Percentiles rank a stretch among this genome's conserved stretches.
phyloP scores from a whole-genome alignment of 371 early-diverging fungal species.

The Basidiobolus meristosporus region DNA sequence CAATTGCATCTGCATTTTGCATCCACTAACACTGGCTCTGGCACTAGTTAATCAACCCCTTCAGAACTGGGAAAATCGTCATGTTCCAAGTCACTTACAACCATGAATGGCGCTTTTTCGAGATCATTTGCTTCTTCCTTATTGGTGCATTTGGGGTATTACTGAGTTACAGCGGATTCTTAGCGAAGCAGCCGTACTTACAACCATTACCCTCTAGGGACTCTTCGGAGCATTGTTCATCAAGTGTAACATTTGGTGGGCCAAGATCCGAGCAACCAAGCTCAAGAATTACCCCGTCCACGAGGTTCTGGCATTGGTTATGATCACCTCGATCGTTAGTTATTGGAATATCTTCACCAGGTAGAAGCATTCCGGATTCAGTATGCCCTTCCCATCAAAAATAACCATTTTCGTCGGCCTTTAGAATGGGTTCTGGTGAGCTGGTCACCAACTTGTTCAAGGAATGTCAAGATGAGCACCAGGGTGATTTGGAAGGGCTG shows the following conservation, averaged over 20 bases:
- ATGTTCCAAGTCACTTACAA: slow-evolving; percentile 85
- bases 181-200: too few species aligned
- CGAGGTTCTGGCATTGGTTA: slow-evolving; percentile 54
- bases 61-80: slow-evolving; percentile 84
- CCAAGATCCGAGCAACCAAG: slow-evolving; percentile 31
- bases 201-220: slow-evolving; percentile 55
- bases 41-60: slow-evolving; percentile 77
- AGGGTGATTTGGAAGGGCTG: slow-evolving; percentile 30
- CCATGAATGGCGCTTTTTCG: slow-evolving; percentile 79
- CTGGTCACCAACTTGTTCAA: slow-evolving; percentile 56
- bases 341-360: slow-evolving; percentile 59
- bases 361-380: slow-evolving; percentile 6
- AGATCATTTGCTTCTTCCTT: slow-evolving; percentile 11
- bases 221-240: slow-evolving; percentile 69
- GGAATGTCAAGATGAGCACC: slow-evolving; percentile 67
- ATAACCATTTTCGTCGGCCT: too few species aligned
- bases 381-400: too few species aligned
- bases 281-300: slow-evolving; percentile 26
- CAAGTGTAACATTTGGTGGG: slow-evolving; percentile 39
- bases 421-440: slow-evolving; percentile 50
- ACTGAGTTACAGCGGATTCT: too few species aligned
- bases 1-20: too few species aligned
- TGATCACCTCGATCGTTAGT: slow-evolving; percentile 46
- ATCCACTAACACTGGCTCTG: too few species aligned
- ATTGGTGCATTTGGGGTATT: slow-evolving; percentile 17